Percentiles rank a stretch among this genome's conserved stretches.
phyloP scores from a whole-genome alignment of 2,329 filamentous ascomycete genomes.

The Sporothrix humicola region DNA sequence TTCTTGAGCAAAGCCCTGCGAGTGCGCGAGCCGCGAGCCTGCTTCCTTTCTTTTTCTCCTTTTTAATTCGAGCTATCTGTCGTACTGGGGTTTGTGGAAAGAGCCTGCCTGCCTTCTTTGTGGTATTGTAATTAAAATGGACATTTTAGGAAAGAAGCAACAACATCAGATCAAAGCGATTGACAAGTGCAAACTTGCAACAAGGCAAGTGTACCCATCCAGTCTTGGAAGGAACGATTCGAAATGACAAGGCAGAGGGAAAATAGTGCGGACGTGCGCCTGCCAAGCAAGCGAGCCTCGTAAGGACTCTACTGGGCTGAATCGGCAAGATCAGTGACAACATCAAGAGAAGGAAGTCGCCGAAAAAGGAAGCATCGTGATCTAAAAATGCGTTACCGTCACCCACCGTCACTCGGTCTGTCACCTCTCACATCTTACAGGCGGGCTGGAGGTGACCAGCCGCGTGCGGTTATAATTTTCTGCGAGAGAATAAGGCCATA shows the following conservation, averaged over 20 bases:
- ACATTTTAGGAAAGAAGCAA: too few species aligned
- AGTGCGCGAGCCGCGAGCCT: background rate
- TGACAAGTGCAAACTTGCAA: too few species aligned
- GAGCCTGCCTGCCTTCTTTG: too few species aligned
- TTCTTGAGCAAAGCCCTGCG: background rate
- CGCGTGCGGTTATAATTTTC: background rate
- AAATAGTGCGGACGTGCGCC: background rate
- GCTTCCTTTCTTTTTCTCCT: background rate
- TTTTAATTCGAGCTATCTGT: background rate
- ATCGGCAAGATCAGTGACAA: background rate
- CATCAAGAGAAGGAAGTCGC: background rate
- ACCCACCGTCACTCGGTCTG: slow-evolving; percentile 5
- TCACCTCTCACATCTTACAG: slow-evolving; percentile 22
- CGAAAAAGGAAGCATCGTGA: background rate
- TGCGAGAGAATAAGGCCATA: too few species aligned
- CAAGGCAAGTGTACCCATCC: background rate
- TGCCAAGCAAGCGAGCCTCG: slow-evolving; percentile 7
- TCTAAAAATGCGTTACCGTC: background rate
- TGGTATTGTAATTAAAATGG: too few species aligned
- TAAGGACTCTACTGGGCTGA: slow-evolving; percentile 1
- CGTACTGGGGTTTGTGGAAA: background rate
- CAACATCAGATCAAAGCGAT: too few species aligned
- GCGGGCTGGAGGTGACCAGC: background rate
- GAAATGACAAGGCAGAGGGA: slow-evolving; percentile 12
- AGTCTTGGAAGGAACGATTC: background rate